Base-by-base conservation (phyloP, 768 basidiomycete species). In the Brasilioporus rufonigricans region DNA sequence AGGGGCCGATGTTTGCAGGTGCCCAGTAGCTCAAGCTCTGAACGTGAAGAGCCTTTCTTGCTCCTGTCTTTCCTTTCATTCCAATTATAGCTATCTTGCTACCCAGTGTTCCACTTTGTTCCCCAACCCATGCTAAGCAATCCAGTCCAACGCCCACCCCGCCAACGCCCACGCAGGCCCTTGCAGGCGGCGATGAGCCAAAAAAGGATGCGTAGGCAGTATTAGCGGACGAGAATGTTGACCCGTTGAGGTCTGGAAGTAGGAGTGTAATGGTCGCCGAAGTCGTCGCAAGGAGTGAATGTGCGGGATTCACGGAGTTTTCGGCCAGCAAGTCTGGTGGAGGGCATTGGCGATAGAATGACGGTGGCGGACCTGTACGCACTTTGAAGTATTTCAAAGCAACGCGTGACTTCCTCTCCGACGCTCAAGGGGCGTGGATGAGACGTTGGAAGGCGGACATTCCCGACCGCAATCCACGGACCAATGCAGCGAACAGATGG, bases 11-110 rank as follows among this genome's bases (percentile, higher is more conserved):
- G 68, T 98, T 99, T 11, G 97, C 97, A 13, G 97, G 94, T 26
- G 95, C 97, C 97, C 97, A 99, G 66, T 98, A 98, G 70, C 96
- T 98, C 58, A 98, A 65, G 10, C 94, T 81, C 71, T 98, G 97
- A 2, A 99, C 97, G 66, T 99, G 97, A 43, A 98, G 76, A 0
- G 91, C 87, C 52, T 82, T 82, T 41, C 95, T 76, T 7, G 65
- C 45, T 19, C 53, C 65, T 10, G 53, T 59, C 64, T 79, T 78
- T 27, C 68, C 65, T 23, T 35, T 55, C 31, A 52, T 48, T 36
- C 5, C 50, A 39, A 4, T 43, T 38, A 23, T 32, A 6, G 14
- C 10, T 3, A 11, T 52, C 50, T 73, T 73, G 23, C 36, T 29
- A 21, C 38, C 24, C 14, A 4, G 24, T 18, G 38, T 24, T 23